A percentile compares a stretch with the other conserved stretches of the same genome.
These are phyloP conservation scores for Trichoderma arundinaceum DNA, from an alignment of 2,329 filamentous ascomycete genomes.

Conservation along the genomic window DNA sequence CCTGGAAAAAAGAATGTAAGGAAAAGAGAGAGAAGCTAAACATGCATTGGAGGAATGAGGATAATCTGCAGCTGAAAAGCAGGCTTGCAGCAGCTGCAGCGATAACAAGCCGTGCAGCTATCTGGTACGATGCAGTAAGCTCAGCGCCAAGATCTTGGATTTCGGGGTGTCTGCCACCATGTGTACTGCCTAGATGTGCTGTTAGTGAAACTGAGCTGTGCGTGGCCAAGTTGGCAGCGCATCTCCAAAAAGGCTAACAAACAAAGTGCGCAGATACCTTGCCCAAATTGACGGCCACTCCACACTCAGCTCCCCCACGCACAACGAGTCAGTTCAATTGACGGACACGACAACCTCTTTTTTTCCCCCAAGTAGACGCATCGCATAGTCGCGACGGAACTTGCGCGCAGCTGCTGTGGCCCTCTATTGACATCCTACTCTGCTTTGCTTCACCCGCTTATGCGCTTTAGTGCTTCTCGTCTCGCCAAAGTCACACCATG, in stretches of 20 bases:
- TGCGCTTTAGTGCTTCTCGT: not conserved
- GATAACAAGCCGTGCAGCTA: conserved; percentile 19
- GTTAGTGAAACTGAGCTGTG: not conserved
- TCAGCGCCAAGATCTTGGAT: conserved; percentile 12
- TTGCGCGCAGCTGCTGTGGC: conserved; percentile 1
- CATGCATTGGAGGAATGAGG: not conserved
- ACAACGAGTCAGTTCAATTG: conserved; percentile 5
- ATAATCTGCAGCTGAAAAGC: conserved; percentile 22
- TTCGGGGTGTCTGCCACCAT: not conserved
- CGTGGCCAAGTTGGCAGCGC: too few relatives aligned
- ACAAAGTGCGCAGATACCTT: not conserved
- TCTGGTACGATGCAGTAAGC: conserved; percentile 19
- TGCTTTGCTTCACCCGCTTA: not conserved
- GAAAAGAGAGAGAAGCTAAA: not conserved
- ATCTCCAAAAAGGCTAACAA: not conserved
- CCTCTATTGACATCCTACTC: conserved; percentile 27
- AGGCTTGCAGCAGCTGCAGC: conserved; percentile 10
- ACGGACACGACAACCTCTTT: conserved; percentile 23
- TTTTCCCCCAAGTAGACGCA: not conserved
- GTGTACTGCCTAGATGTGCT: not conserved
- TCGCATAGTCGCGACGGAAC: conserved; percentile 12
- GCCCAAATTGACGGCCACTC: conserved; percentile 3
- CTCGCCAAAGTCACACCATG: conserved; percentile 37
- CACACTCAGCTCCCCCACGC: conserved; percentile 28
- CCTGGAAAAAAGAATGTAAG: not conserved